These are phyloP conservation scores for Boeremia lycopersici DNA, from an alignment of 2,329 filamentous ascomycete species.

Conservation along the genomic window DNA sequence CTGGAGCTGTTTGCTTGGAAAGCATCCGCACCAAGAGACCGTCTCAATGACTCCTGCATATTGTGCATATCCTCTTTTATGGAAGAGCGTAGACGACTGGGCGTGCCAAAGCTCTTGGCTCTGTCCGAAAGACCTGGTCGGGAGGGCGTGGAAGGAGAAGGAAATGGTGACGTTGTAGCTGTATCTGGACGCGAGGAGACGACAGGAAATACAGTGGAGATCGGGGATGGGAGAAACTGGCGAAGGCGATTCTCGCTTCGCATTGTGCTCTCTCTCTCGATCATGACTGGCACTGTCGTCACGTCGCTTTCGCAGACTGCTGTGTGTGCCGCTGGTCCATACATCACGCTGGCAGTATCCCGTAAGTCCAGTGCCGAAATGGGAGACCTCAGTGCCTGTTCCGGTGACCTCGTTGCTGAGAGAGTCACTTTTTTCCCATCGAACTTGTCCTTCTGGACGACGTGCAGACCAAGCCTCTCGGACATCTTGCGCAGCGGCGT, in stretches of 20 bases:
- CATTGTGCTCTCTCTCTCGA: too few relatives aligned
- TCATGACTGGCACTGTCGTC: neutral
- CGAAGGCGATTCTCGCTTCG: neutral
- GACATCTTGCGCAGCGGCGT: constrained; percentile 26
- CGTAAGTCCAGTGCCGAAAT: neutral
- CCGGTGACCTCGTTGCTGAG: neutral
- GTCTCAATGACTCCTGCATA: constrained; percentile 10
- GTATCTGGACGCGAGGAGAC: neutral
- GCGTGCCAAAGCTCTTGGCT: constrained; percentile 8
- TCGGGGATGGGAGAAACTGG: neutral
- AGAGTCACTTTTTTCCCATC: neutral
- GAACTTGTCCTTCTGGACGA: neutral
- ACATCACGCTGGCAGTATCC: neutral
- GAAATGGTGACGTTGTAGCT: neutral
- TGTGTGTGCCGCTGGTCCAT: neutral
- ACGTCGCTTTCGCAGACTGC: neutral
- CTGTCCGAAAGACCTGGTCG: neutral
- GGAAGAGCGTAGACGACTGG: constrained; percentile 6
- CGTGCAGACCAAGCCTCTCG: constrained; percentile 18
- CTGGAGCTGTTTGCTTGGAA: constrained; percentile 3
- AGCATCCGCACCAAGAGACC: constrained; percentile 11
- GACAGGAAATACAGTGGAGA: neutral
- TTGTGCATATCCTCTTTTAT: constrained; percentile 19
- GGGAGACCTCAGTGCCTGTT: neutral
- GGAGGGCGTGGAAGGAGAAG: neutral